Base-by-base conservation (phyloP, 2,329 filamentous ascomycete species). In the Thelonectria blattea region DNA sequence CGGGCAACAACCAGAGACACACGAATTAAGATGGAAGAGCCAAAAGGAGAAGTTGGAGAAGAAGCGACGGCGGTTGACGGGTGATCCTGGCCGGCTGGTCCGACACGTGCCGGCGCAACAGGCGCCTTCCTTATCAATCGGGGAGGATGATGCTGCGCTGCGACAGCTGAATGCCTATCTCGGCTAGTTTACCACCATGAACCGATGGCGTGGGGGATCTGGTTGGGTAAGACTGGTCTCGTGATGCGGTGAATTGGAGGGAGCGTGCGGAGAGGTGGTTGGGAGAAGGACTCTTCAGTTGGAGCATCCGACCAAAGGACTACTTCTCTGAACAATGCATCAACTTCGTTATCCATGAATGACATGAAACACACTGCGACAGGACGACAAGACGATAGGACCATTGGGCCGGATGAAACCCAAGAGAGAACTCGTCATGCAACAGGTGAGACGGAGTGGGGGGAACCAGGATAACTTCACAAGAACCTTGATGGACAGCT, bases 401-500 rank as follows among this genome's bases (percentile, higher is more conserved):
- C 22, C 4, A 24, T 7, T 30, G 27, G 2, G 27, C 5, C 27
- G 9, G 27, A 9, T 30, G 27, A 30, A 30, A 30, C 27, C 27
- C 27, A 24, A 7, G 22, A 24, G 4, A 24, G 22, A 7, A 24
- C 22, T 24, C 22, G 22, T 24, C 22, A 24, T 3, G 22, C 22
- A 3, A 24, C 22, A 24, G 22, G 22, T 24, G 7, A 3, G 22
- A 24, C 22, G 22, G 3, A 4, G 22, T 24, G 22, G 22, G 22
- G 27, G 27, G 8, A 50, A 56, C 52, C 52, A 24, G n/a, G 52
- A 56, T 53, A 12, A 34, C 14, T 7, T 50, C 56, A 56, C 50
- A 10, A 54, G 56, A 15, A 68, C 64, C 62, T 22, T 52, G 64
- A 66, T 66, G 58, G 61, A 24, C 20, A 43, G 2, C 3, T 2